These are phyloP conservation scores for Gracilaria caudata DNA, from an alignment of 23 red algal genomes.

Conservation along the genomic window DNA sequence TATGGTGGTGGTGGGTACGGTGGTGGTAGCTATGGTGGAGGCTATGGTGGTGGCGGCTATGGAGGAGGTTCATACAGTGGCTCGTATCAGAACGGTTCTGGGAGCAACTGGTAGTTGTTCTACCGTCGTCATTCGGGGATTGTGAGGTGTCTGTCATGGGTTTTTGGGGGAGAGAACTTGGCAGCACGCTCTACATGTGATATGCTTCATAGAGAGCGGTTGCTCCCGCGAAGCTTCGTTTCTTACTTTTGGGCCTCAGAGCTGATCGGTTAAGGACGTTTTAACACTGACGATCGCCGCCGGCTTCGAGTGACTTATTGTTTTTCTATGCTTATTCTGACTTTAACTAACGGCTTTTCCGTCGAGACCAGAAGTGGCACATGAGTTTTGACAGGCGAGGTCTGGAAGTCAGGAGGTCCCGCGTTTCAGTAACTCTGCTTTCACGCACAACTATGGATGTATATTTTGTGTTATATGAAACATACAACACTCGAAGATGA, in stretches of 20 bases:
- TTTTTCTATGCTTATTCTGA: slow-evolving; percentile 50
- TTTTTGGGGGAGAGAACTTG: slow-evolving; percentile 24
- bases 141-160: slow-evolving; percentile 19
- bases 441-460: slow-evolving; percentile 9
- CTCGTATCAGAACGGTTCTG: slow-evolving; percentile 32
- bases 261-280: slow-evolving; percentile 37
- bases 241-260: slow-evolving; percentile 32
- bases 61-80: slow-evolving; percentile 37
- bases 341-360: slow-evolving; percentile 44
- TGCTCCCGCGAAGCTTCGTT: slow-evolving; percentile 35
- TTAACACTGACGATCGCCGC: neutral
- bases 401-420: slow-evolving; percentile 48
- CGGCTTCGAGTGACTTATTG: slow-evolving; percentile 36
- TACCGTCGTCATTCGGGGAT: neutral
- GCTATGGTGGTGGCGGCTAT: slow-evolving; percentile 37
- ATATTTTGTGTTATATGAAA: slow-evolving; percentile 38
- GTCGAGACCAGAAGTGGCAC: slow-evolving; percentile 39
- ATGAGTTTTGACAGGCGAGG: slow-evolving; percentile 32
- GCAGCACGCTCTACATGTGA: slow-evolving; percentile 9
- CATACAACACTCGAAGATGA: slow-evolving; percentile 44
- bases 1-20: slow-evolving; percentile 72
- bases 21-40: slow-evolving; percentile 65
- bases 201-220: slow-evolving; percentile 23
- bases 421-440: slow-evolving; percentile 27
- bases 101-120: slow-evolving; percentile 27